A percentile compares a stretch with the other conserved stretches of the same genome.
Evolutionary conservation across 2,329 filamentous ascomycete genomes (phyloP).

Genomic region (Colletotrichum sp.): DNA sequence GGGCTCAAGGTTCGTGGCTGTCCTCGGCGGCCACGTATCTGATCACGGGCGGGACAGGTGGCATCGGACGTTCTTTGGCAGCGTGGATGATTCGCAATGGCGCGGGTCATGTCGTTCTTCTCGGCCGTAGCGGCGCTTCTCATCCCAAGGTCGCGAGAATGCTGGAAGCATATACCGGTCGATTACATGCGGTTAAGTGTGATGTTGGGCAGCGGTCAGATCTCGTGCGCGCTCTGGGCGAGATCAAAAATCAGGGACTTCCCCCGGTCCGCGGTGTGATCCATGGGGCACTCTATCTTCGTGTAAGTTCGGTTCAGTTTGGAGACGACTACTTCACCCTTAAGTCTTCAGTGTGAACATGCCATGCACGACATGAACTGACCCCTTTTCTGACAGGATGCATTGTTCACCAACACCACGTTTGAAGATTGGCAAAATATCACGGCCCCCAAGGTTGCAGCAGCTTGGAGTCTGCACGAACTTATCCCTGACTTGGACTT

Average conservation of each 20-base stretch:
- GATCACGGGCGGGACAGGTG: constrained; percentile 32
- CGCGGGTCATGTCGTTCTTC: neutral
- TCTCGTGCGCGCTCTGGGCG: neutral
- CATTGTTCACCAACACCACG: neutral
- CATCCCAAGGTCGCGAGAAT: neutral
- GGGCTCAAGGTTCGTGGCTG: neutral
- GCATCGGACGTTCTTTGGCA: neutral
- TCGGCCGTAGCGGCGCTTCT: neutral
- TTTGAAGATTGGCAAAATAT: neutral
- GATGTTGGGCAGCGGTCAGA: neutral
- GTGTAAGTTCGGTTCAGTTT: neutral
- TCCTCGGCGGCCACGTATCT: constrained; percentile 24
- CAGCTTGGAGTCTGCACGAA: neutral
- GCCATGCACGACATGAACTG: neutral
- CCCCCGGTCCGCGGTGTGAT: neutral
- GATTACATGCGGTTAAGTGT: neutral
- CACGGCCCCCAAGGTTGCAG: neutral
- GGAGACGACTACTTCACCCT: neutral
- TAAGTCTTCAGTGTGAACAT: neutral
- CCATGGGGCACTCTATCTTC: neutral
- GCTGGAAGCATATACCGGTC: neutral
- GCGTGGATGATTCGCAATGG: neutral
- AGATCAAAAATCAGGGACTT: neutral
- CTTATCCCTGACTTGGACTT: neutral
- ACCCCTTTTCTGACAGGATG: neutral